Conservation (phyloP, 2,329 filamentous ascomycete genomes). For the Fusarium oligoseptatum region DNA sequence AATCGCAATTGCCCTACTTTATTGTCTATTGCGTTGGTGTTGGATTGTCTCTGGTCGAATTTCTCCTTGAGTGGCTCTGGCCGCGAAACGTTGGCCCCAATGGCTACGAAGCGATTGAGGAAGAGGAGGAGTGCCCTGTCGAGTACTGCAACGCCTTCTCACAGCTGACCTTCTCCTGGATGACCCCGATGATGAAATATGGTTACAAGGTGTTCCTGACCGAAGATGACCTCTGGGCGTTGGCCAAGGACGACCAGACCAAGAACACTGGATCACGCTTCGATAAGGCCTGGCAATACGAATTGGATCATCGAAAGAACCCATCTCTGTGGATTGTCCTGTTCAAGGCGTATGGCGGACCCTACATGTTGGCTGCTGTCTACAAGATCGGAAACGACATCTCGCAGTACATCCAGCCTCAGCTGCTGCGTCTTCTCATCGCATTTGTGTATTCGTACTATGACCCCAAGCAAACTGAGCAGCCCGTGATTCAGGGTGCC, state of each 20-base stretch:
- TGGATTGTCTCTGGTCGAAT: slow-evolving; percentile 77
- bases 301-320: slow-evolving; percentile 76
- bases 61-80: slow-evolving; percentile 86
- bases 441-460: slow-evolving; percentile 83
- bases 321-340: slow-evolving; percentile 86
- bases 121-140: slow-evolving; percentile 76
- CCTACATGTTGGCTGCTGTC: slow-evolving; percentile 83
- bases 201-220: slow-evolving; percentile 94
- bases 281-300: slow-evolving; percentile 79
- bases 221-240: slow-evolving; percentile 95
- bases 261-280: slow-evolving; percentile 78
- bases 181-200: slow-evolving; percentile 97
- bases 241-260: slow-evolving; percentile 85
- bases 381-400: slow-evolving; percentile 93
- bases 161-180: slow-evolving; percentile 94
- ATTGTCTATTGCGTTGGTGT: slow-evolving; percentile 79
- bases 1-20: slow-evolving; percentile 79
- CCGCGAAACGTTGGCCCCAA: slow-evolving; percentile 76
- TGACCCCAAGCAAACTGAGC: slow-evolving; percentile 67
- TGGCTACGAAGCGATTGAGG: slow-evolving; percentile 68
- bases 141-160: slow-evolving; percentile 97
- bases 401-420: slow-evolving; percentile 90
- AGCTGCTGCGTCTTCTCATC: slow-evolving; percentile 87
- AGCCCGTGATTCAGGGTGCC: slow-evolving; percentile 86
- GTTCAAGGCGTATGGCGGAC: slow-evolving; percentile 85